These are phyloP conservation scores for Wickerhamiella infanticola DNA, from an alignment of 1,139 yeast genomes.

Conservation along the genomic window DNA sequence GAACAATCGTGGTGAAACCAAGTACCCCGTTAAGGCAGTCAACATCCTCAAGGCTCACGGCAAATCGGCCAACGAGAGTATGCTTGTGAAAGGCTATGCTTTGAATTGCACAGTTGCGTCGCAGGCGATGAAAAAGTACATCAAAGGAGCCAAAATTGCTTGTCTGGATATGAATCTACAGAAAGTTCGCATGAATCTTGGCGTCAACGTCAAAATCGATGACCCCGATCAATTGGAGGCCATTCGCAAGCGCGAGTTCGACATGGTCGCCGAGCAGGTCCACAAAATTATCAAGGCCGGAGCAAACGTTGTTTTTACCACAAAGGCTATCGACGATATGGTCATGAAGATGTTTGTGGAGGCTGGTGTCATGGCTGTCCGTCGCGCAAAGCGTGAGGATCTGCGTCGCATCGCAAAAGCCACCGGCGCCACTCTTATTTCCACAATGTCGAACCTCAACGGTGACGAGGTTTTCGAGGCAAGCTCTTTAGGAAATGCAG, in stretches of 20 bases:
- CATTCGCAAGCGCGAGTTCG: conserved; percentile 87
- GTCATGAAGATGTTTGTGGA: conserved; percentile 93
- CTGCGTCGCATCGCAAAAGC: conserved; percentile 94
- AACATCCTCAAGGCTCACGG: conserved; percentile 95
- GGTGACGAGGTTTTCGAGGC: conserved; percentile 96
- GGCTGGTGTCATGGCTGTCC: conserved; percentile 91
- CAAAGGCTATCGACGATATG: conserved; percentile 96
- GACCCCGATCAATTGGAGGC: conserved; percentile 97
- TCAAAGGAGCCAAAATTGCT: conserved; percentile 72
- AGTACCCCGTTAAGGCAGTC: conserved; percentile 95
- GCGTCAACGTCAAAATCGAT: conserved; percentile 91
- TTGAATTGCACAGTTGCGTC: conserved; percentile 95
- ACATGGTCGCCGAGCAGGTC: conserved; percentile 77
- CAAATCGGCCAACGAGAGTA: conserved; percentile 73
- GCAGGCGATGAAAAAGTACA: conserved; percentile 80
- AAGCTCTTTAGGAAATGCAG: conserved; percentile 76
- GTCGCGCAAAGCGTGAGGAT: conserved; percentile 96
- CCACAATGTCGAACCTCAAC: conserved; percentile 82
- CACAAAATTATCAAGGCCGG: conserved; percentile 80
- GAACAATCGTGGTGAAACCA: conserved; percentile 72
- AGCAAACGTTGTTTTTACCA: conserved; percentile 90
- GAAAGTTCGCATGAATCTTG: conserved; percentile 96
- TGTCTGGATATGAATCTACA: conserved; percentile 88
- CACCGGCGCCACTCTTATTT: conserved; percentile 85
- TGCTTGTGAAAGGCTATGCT: conserved; percentile 86